Evolutionary conservation across 2,329 filamentous ascomycete species (phyloP).

Genomic region (Teratosphaeria destructans): DNA sequence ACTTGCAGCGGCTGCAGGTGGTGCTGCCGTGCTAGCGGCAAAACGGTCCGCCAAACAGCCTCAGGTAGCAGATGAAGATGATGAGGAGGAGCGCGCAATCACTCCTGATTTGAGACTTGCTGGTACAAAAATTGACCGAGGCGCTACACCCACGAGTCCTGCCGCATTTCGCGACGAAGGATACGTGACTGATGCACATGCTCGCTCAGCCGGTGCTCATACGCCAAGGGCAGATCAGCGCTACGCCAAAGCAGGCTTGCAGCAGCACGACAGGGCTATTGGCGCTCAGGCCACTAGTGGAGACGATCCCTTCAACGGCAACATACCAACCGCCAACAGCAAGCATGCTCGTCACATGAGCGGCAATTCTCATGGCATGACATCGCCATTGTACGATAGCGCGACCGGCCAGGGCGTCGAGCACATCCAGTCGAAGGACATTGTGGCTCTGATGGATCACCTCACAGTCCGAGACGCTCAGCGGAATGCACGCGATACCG

Average conservation of each 20-base stretch:
- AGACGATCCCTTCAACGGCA: slow-evolving; percentile 53
- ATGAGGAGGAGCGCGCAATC: slow-evolving; percentile 22
- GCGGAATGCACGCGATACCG: slow-evolving; percentile 88
- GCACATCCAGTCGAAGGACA: slow-evolving; percentile 88
- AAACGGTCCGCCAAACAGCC: slow-evolving; percentile 26
- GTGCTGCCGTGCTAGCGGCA: slow-evolving; percentile 16
- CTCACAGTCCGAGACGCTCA: slow-evolving; percentile 95
- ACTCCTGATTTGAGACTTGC: slow-evolving; percentile 26
- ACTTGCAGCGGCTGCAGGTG: slow-evolving; percentile 17
- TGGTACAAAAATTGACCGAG: slow-evolving; percentile 7
- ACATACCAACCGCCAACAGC: slow-evolving; percentile 30
- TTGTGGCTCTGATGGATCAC: slow-evolving; percentile 96
- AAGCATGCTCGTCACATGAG: slow-evolving; percentile 60
- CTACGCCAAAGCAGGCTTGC: slow-evolving; percentile 47
- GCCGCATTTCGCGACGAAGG: slow-evolving; percentile 69
- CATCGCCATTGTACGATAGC: slow-evolving; percentile 80
- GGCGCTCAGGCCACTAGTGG: slow-evolving; percentile 31
- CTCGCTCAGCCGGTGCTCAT: slow-evolving; percentile 32
- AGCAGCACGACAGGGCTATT: slow-evolving; percentile 40
- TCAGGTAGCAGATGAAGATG: slow-evolving; percentile 21
- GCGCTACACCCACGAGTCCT: slow-evolving; percentile 39
- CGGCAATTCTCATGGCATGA: slow-evolving; percentile 85
- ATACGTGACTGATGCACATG: slow-evolving; percentile 70
- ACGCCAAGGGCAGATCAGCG: slow-evolving; percentile 33
- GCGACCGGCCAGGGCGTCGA: slow-evolving; percentile 81